These are phyloP conservation scores for Volutella citrinella DNA, from an alignment of 2,329 filamentous ascomycete genomes.

Conservation along the genomic window DNA sequence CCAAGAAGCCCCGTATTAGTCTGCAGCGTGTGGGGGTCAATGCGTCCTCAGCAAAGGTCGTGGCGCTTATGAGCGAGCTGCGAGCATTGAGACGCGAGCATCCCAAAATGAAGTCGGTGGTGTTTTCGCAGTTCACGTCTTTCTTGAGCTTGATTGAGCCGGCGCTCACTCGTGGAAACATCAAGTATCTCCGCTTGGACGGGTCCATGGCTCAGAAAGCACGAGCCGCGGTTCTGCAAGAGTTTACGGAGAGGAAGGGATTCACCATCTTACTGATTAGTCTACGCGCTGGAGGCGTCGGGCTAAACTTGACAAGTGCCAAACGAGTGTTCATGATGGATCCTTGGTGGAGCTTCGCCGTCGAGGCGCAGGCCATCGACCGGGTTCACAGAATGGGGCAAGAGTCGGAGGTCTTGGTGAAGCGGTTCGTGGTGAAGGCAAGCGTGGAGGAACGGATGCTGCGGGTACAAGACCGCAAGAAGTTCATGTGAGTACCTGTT, in stretches of 20 bases:
- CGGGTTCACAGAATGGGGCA: conserved; percentile 97
- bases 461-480: conserved; percentile 90
- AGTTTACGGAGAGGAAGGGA: conserved; percentile 61
- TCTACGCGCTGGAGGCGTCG: conserved; percentile 86
- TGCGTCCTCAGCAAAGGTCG: conserved; percentile 84
- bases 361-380: conserved; percentile 96
- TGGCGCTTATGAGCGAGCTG: conserved; percentile 73
- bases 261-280: conserved; percentile 79
- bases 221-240: conserved; percentile 70
- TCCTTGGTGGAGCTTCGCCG: conserved; percentile 97
- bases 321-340: conserved; percentile 98
- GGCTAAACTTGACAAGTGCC: conserved; percentile 86
- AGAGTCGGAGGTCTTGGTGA: conserved; percentile 78
- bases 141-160: conserved; percentile 90
- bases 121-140: conserved; percentile 97
- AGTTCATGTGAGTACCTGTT: conserved; percentile 71
- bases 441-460: conserved; percentile 97
- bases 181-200: conserved; percentile 84
- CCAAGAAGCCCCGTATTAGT: conserved; percentile 51
- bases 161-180: conserved; percentile 67
- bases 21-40: conserved; percentile 59
- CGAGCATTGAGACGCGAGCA: conserved; percentile 63
- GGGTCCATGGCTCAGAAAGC: conserved; percentile 85
- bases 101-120: conserved; percentile 77
- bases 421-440: conserved; percentile 81